Evolutionary conservation across 2,329 filamentous ascomycete species (phyloP), one percentile per base, ranked within the genome.

Genomic region (Ascocoryne sarcoides): DNA sequence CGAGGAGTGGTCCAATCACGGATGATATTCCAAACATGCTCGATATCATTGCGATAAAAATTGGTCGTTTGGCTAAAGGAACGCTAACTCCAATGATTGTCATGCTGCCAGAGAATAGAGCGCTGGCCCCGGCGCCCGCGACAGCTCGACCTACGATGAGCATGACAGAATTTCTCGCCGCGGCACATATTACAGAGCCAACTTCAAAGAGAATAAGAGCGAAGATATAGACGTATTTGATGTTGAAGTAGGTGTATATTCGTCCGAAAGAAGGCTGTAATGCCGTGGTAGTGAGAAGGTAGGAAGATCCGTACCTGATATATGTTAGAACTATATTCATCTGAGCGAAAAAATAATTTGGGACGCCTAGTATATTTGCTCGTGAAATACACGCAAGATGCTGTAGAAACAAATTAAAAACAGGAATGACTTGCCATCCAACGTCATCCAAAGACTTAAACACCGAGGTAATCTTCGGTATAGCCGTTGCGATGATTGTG

Each of bases 391-490:
- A n/a, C n/a, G n/a, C n/a, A n/a, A n/a, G n/a, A n/a, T n/a, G n/a
- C n/a, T n/a, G n/a, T 30, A 21, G 9, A 10, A 17, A 12, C 33
- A 14, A 20, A 12, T 34, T 17, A 31, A 4, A 36, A 31, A 14
- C n/a, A n/a, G n/a, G n/a, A n/a, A n/a, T n/a, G n/a, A 39, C 46
- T 48, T 48, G 63, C 62, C 62, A 65, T 10, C 62, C 62, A 5
- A 65, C 57, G 52, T 66, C 63, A 16, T 55, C 48, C 4, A 64
- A 48, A 10, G 60, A 61, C 34, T 65, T 56, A 39, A 57, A 66
- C 10, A 60, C 60, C 1, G 53, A 45, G 3, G 64, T 67, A 33
- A 67, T 67, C 35, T 60, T 61, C 5, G 65, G 65, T 32, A 66
- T 65, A 4, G 64, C 65, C 4, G 62, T 64, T 10, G 61, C 61